phyloP scores from a whole-genome alignment of 2,329 filamentous ascomycete genomes.

The Aspergillus ibericus region DNA sequence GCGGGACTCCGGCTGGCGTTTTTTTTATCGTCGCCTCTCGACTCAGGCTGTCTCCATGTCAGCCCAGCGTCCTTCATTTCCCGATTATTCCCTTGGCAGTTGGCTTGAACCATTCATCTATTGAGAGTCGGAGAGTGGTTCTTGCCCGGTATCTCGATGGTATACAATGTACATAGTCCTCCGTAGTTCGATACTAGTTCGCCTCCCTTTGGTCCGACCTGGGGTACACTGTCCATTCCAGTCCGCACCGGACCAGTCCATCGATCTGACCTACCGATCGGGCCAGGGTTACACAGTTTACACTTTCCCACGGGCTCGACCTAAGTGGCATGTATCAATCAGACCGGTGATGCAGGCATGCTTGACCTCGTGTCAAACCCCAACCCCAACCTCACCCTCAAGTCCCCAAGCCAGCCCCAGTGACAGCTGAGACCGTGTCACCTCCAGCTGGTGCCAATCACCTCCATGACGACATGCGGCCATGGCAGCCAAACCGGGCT shows the following conservation, averaged over 20 bases:
- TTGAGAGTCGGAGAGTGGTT: not conserved
- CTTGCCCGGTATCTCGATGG: not conserved
- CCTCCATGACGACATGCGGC: not conserved
- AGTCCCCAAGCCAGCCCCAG: not conserved
- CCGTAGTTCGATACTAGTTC: too few species aligned
- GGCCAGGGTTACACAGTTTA: not conserved
- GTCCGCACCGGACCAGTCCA: not conserved
- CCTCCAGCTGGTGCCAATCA: conserved; percentile 13
- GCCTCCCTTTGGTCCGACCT: not conserved
- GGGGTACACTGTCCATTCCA: not conserved
- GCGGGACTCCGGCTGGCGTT: conserved; percentile 9
- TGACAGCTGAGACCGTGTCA: conserved; percentile 8
- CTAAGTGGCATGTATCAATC: not conserved
- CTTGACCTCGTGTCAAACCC: not conserved
- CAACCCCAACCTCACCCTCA: not conserved
- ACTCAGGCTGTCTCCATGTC: too few species aligned
- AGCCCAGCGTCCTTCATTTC: too few species aligned
- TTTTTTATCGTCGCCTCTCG: not conserved
- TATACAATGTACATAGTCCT: too few species aligned
- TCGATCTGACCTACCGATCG: not conserved
- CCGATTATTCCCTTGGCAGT: too few species aligned
- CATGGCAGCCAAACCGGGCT: not conserved
- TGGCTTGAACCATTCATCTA: not conserved
- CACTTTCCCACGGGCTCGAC: not conserved
- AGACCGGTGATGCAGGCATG: not conserved